Conservation (phyloP, 2,329 filamentous ascomycete genomes). For the Fusarium subglutinans region DNA sequence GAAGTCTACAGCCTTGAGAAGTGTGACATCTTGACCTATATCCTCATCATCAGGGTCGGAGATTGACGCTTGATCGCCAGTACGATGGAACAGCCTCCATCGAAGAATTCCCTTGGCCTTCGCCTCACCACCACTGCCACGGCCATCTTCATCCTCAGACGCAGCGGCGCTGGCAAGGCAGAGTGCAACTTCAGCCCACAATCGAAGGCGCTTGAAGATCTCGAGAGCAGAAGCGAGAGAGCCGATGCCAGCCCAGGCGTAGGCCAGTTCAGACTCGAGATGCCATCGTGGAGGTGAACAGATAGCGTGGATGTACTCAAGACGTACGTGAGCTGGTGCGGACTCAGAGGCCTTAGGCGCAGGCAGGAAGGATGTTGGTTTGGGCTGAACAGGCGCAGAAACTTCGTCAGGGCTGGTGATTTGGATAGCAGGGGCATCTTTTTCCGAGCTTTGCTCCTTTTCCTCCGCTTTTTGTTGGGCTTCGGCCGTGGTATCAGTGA, state of each 20-base stretch:
- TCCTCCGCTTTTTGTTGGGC: conserved; percentile 41
- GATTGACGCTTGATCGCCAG: conserved; percentile 46
- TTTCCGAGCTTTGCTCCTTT: conserved; percentile 40
- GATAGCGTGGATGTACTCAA: conserved; percentile 86
- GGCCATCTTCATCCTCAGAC: conserved; percentile 66
- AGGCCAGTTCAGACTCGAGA: conserved; percentile 90
- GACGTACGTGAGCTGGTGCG: conserved; percentile 77
- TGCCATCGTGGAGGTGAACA: conserved; percentile 91
- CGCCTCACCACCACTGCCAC: conserved; percentile 72
- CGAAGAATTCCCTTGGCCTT: conserved; percentile 82
- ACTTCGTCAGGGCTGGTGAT: conserved; percentile 52
- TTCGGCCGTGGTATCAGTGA: conserved; percentile 76
- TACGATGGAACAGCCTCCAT: conserved; percentile 79
- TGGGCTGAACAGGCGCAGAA: conserved; percentile 37
- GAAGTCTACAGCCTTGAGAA: conserved; percentile 63
- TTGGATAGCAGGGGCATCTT: conserved; percentile 56
- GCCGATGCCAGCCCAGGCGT: conserved; percentile 90
- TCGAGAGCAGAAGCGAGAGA: conserved; percentile 90
- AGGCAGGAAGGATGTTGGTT: conserved; percentile 83
- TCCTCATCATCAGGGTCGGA: conserved; percentile 61
- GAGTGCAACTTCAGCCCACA: conserved; percentile 95
- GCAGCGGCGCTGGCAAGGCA: conserved; percentile 75
- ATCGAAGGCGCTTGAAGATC: conserved; percentile 90
- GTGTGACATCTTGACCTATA: conserved; percentile 59
- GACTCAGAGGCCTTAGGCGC: conserved; percentile 79